Evolutionary conservation across 306 rosid genomes (phyloP), one percentile per base, ranked within the genome.

Genomic region (Adenanthera pavonina): DNA sequence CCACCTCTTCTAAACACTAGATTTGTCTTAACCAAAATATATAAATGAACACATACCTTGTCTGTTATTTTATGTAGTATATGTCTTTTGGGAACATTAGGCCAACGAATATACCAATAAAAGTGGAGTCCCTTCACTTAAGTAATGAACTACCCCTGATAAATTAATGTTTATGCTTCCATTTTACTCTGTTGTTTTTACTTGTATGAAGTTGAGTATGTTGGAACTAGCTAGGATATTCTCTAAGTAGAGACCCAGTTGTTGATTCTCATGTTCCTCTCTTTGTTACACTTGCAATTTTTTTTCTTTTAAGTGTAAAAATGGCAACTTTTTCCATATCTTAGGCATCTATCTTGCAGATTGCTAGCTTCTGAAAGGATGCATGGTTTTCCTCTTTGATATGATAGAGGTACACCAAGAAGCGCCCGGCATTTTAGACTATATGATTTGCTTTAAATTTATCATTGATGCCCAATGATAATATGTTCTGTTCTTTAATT

Each of bases 331-430:
- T 67, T 61, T 81, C 78, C 78, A 53, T 66, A 74, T 84, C 86
- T 82, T 91, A 96, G 99, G 99, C 93, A 84, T 96, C 99, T 80
- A 96, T 96, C 77, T 85, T 96, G 92, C 99, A 96, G 90, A 86
- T 96, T 84, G 96, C 30, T 25, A 25, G 30, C 97, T 75, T 90
- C 97, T 72, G 97, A 91, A 83, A 89, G 87, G 78, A 84, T n/a
- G n/a, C n/a, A n/a, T 72, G 88, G 97, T 77, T 70, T 92, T 89
- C 84, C 77, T 96, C 87, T 81, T 93, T 72, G 99, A 96, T 83
- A 82, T 96, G 85, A 89, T 96, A 79, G 92, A 87, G 91, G 83
- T 96, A 89, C 89, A 71, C 12, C 77, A 77, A 35, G 97, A 92
- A 41, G 91, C 79, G 70, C 97, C 98, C 44, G 88, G 77, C 41